Base-by-base conservation (phyloP, 2,329 filamentous ascomycete species). In the Cladosporium cucumerinum region DNA sequence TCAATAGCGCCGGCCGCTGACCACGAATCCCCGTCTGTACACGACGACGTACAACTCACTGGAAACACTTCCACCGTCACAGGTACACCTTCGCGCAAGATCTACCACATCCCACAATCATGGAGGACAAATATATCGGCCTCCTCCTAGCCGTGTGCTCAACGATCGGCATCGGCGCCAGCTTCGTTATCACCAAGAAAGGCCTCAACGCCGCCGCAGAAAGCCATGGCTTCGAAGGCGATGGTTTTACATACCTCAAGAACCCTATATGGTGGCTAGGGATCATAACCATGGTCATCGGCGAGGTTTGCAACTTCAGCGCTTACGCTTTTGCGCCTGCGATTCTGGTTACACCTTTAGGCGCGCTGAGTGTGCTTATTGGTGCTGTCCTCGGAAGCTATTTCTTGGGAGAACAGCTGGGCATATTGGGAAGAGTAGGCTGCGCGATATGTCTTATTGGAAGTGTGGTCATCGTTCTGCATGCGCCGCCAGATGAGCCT, bases 231-330 rank as follows among this genome's bases (percentile, higher is more conserved):
- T 99, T 98, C 76, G 93, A 97, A 77, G 95, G 96, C 72, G 95
- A 98, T 73, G 95, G 95, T 65, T 99, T 91, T 78, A 89, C 92
- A 75, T 99, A 99, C 79, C 80, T 99, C 65, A 91, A 89, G 77
- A 98, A 91, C 77, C 93, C 94, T n/a, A 84, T 94, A 72, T 99
- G 95, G 95, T 99, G 95, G 95, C 91, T 87, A 65, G 95, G 95
- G 70, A 97, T 98, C 71, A 82, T 89, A 70, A 96, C 93, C 75
- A 87, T 99, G 86, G 90, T 93, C 66, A 80, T 96, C 52, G 95
- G 95, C 75, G 95, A 99, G 80, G 82, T 97, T 65, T 96, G 93
- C 80, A 99, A 99, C 79, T 99, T 99, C 77, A 93, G 93, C 59
- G 95, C 95, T 67, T 99, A 99, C 77, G 95, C 95, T 8, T 99